Percentiles rank a stretch among this genome's conserved stretches.
Conservation (phyloP, 2,329 filamentous ascomycete species). For the Alternaria gaisen region DNA sequence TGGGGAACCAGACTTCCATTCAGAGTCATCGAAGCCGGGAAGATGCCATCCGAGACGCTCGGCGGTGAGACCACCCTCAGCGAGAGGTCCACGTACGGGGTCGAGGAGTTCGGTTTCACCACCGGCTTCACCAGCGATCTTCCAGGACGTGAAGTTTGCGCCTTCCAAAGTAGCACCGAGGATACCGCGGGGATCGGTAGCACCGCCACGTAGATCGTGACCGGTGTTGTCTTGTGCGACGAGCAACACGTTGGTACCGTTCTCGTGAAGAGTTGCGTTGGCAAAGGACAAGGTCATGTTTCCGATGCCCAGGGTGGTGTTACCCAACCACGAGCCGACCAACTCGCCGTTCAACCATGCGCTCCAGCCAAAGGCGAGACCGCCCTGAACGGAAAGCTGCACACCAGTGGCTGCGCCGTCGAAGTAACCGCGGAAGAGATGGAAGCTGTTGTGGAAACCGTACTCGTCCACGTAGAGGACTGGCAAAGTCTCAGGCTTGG, state of each 20-base stretch:
- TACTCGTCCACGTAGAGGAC: constrained; percentile 56
- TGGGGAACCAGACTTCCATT: constrained; percentile 53
- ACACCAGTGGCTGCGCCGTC: constrained; percentile 53
- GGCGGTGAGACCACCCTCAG: constrained; percentile 67
- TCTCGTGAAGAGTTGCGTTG: constrained; percentile 56
- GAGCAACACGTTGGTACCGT: constrained; percentile 59
- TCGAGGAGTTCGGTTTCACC: constrained; percentile 61
- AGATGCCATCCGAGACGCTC: constrained; percentile 69
- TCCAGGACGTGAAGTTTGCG: constrained; percentile 62
- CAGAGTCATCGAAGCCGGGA: constrained; percentile 62
- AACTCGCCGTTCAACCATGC: constrained; percentile 67
- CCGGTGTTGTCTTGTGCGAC: constrained; percentile 68
- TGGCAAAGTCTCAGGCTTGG: constrained; percentile 50
- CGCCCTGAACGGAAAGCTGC: constrained; percentile 63
- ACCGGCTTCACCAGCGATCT: constrained; percentile 66
- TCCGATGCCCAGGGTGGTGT: constrained; percentile 50
- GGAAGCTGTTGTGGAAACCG: constrained; percentile 53
- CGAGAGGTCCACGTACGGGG: constrained; percentile 63
- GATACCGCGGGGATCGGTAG: constrained; percentile 62
- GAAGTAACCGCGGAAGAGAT: constrained; percentile 55
- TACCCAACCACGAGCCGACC: constrained; percentile 65
- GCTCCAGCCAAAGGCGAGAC: constrained; percentile 65
- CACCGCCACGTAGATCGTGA: constrained; percentile 63
- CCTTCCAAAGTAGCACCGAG: constrained; percentile 61
- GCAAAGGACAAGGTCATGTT: constrained; percentile 60